These are phyloP conservation scores for Phoenix roebelenii DNA, from an alignment of 176 grass and related monocot species.

Conservation along the genomic window DNA sequence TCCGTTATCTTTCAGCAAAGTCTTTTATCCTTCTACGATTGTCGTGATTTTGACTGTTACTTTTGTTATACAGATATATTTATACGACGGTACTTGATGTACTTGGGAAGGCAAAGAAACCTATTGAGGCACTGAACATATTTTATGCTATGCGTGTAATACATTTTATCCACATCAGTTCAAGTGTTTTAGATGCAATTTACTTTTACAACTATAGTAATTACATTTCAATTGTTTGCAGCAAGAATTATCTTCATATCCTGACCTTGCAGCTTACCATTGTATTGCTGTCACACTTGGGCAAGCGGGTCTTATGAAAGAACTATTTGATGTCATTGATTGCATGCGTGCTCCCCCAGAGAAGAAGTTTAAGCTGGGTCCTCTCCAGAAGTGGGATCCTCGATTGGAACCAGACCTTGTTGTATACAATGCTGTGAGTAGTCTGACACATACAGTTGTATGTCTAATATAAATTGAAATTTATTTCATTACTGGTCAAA, in stretches of 20 bases:
- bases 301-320: slow-evolving; percentile 90
- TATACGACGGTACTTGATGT: slow-evolving; percentile 88
- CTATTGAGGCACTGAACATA: slow-evolving; percentile 72
- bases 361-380: slow-evolving; percentile 64
- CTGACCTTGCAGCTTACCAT: slow-evolving; percentile 83
- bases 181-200: too few species aligned
- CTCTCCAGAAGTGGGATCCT: slow-evolving; percentile 80
- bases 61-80: slow-evolving; percentile 60
- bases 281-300: slow-evolving; percentile 88
- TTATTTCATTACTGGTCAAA: slow-evolving; percentile 10
- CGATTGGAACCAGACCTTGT: slow-evolving; percentile 83
- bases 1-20: too few species aligned
- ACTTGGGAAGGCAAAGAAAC: slow-evolving; percentile 90
- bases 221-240: slow-evolving; percentile 36
- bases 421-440: slow-evolving; percentile 78
- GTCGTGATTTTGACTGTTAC: too few species aligned
- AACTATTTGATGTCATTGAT: slow-evolving; percentile 96
- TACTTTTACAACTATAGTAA: slow-evolving; percentile 7
- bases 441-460: not conserved
- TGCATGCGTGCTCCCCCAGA: slow-evolving; percentile 59
- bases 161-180: not conserved
- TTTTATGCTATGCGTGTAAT: slow-evolving; percentile 88
- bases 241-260: slow-evolving; percentile 87
- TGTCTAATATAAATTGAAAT: not conserved
- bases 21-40: too few species aligned